A percentile compares a stretch with the other conserved stretches of the same genome.
Evolutionary conservation across 1,284 basidiomycete genomes (phyloP).

Genomic region (Peniophora sp.): DNA sequence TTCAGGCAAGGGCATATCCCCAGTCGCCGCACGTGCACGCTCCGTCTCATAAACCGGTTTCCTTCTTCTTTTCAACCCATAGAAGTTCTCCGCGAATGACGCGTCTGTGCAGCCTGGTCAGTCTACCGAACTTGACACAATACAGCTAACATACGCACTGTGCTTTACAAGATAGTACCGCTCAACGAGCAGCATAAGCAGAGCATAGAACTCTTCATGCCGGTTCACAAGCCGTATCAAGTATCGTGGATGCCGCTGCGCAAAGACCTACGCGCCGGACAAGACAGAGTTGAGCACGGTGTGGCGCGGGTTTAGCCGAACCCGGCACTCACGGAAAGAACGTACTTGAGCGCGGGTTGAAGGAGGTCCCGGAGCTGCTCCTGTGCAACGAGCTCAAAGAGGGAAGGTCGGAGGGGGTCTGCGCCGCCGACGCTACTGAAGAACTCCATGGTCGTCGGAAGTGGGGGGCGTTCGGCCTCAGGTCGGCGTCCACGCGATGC

Average conservation of each 20-base stretch:
- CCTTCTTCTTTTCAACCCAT: conserved; percentile 76
- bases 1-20: conserved; percentile 44
- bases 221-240: conserved; percentile 86
- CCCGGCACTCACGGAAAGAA: conserved; percentile 66
- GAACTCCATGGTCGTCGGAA: conserved; percentile 60
- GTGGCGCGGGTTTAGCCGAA: background rate
- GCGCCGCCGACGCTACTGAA: conserved; percentile 59
- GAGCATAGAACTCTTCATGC: conserved; percentile 94
- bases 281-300: conserved; percentile 3
- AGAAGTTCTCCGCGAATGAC: conserved; percentile 91
- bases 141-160: conserved; percentile 39
- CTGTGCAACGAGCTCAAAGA: conserved; percentile 94
- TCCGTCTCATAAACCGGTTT: conserved; percentile 63
- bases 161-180: conserved; percentile 82
- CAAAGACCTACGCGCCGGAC: conserved; percentile 67
- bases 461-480: background rate
- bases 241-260: conserved; percentile 92
- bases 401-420: conserved; percentile 76
- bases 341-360: conserved; percentile 94
- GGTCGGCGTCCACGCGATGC: too few species aligned
- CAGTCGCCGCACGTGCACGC: conserved; percentile 58
- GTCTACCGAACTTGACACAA: background rate
- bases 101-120: conserved; percentile 44
- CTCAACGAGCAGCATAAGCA: conserved; percentile 86
- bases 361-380: conserved; percentile 90